Conservation (phyloP, 257 asterid genomes). For the Fraxinus americana region DNA sequence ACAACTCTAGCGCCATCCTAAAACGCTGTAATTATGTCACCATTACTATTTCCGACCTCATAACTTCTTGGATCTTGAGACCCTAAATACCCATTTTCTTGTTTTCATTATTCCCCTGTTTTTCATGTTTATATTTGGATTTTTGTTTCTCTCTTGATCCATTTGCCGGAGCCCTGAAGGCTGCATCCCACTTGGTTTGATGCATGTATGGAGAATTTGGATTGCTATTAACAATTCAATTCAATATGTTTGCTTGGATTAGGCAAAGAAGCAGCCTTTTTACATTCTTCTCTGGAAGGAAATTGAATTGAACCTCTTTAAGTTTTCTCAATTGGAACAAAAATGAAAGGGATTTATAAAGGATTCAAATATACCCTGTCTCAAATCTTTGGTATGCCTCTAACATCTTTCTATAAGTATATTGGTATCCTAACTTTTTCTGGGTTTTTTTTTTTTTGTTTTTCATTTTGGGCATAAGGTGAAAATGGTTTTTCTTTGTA, state of each 20-base stretch:
- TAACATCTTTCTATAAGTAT: neutral
- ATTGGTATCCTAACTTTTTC: neutral
- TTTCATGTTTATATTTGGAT: conserved; percentile 17
- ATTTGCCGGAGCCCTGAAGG: conserved; percentile 5
- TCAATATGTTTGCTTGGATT: conserved; percentile 32
- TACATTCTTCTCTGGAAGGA: conserved; percentile 29
- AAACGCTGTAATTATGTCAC: conserved; percentile 20
- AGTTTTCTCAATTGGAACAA: conserved; percentile 45
- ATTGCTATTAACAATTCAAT: conserved; percentile 1
- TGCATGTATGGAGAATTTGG: conserved; percentile 19
- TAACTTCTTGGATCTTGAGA: conserved; percentile 10
- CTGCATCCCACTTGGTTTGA: conserved; percentile 23
- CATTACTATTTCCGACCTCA: conserved; percentile 6
- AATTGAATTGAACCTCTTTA: conserved; percentile 27
- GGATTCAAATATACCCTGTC: conserved; percentile 77
- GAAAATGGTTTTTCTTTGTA: conserved; percentile 25
- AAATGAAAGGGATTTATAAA: conserved; percentile 79
- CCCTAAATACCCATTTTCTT: conserved; percentile 17
- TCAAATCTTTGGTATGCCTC: conserved; percentile 61
- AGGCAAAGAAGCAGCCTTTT: conserved; percentile 39
- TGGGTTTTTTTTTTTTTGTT: neutral
- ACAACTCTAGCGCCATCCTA: conserved; percentile 1
- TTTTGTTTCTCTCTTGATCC: conserved; percentile 20
- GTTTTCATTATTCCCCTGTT: conserved; percentile 1
- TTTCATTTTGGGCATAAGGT: neutral